These are phyloP conservation scores for Termitomyces titanicus DNA, from an alignment of 768 basidiomycete species.

Conservation along the genomic window DNA sequence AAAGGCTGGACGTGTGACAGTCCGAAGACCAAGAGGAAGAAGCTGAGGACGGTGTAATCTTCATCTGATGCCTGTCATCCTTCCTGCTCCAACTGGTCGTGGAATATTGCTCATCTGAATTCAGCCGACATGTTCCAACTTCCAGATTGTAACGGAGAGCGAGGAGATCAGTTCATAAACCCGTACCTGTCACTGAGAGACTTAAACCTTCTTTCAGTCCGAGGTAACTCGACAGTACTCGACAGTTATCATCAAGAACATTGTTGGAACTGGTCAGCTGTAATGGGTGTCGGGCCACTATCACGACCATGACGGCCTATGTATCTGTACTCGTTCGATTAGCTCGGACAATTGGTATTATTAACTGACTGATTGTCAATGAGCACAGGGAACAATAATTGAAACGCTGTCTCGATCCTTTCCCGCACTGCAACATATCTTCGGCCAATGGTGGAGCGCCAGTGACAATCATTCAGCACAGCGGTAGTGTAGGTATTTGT, in stretches of 20 bases:
- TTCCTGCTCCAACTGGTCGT: background rate
- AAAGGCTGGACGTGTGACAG: conserved; percentile 15
- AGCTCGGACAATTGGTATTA: background rate
- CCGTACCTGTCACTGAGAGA: background rate
- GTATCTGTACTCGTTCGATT: conserved; percentile 13
- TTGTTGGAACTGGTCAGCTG: conserved; percentile 25
- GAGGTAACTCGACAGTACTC: conserved; percentile 22
- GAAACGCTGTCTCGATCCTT: conserved; percentile 18
- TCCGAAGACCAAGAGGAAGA: conserved; percentile 19
- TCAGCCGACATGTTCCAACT: conserved; percentile 21
- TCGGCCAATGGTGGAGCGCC: conserved; percentile 22
- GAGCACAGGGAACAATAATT: conserved; percentile 21
- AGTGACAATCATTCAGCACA: conserved; percentile 17
- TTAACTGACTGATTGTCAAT: conserved; percentile 1
- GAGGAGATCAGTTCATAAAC: background rate
- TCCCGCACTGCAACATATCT: conserved; percentile 20
- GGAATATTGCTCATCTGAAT: background rate
- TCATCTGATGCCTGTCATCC: conserved; percentile 17
- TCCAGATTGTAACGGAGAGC: conserved; percentile 19
- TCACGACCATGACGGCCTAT: conserved; percentile 22
- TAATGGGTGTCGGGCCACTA: conserved; percentile 31
- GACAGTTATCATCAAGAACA: conserved; percentile 22
- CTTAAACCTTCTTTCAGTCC: conserved; percentile 4
- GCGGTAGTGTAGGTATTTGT: conserved; percentile 23
- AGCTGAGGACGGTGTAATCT: conserved; percentile 16